Base-by-base conservation (phyloP, 371 early-diverging fungal genomes). In the Catenaria anguillulae region DNA sequence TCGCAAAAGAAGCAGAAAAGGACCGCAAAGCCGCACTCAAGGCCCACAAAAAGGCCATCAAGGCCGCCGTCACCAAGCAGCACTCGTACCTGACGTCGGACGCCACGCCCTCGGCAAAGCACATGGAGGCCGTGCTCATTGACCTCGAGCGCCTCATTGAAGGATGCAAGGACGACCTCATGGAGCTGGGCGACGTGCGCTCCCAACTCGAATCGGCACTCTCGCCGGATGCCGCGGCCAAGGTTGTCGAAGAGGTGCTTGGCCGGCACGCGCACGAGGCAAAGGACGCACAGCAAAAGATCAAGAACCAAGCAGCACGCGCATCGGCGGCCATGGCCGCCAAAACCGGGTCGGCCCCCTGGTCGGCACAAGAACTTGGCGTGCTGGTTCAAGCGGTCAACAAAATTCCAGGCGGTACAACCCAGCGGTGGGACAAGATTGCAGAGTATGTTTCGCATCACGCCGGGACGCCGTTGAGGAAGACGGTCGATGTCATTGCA, bases 1-100 rank as follows among this genome's bases (percentile, higher is more conserved):
- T 72, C 56, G 80, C 76, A 66, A 89, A 87, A 78, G 83, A 81
- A 75, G 78, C 71, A 68, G 84, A 85, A 76, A 83, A 83, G 64
- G 72, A 75, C 62, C 69, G 75, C 63, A 92, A 92, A 82, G 87
- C 87, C 71, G 79, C 74, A 48, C 76, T 91, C 68, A 85, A 86
- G 75, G 90, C 89, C 81, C 90, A 91, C 72, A 89, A 90, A 83
- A 93, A 92, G 79, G 81, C 77, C 63, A 80, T 94, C 70, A 85
- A 87, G 78, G 70, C 77, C n/a, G 66, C 88, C 60, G 72, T 90
- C 69, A 82, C 54, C 52, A 33, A 86, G 70, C 84, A 78, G 40
- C 75, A 86, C 79, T 84, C 86, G 80, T 88, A 85, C 75, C 88
- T 84, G 52, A 5, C 5, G 17, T 76, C 73, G 86, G 40, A 60